Percentiles rank a stretch among this genome's conserved stretches.
These are phyloP conservation scores for Daedaleopsis sinensis DNA, from an alignment of 768 basidiomycete genomes.

Conservation along the genomic window DNA sequence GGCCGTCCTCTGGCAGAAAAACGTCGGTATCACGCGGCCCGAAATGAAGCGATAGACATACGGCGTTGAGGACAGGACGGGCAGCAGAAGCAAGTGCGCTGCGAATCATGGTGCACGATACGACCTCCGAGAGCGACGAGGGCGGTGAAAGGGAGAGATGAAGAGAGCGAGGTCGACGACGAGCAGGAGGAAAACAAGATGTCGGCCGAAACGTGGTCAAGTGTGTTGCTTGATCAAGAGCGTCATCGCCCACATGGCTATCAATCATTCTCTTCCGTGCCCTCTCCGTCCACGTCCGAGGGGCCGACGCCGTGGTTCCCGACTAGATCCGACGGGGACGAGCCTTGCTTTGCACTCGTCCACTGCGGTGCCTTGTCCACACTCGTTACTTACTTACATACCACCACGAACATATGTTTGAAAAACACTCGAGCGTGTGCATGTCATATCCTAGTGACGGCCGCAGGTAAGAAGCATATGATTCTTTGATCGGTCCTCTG, in stretches of 20 bases:
- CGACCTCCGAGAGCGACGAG: conserved; percentile 4
- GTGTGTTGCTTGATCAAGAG: conserved; percentile 12
- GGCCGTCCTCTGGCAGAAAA: conserved; percentile 56
- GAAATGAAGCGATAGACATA: conserved; percentile 35
- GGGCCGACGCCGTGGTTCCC: neutral
- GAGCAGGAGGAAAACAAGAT: conserved; percentile 24
- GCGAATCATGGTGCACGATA: conserved; percentile 57
- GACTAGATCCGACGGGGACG: neutral
- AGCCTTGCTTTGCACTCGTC: neutral
- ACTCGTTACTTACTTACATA: too few species aligned
- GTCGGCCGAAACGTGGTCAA: conserved; percentile 26
- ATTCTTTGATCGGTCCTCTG: neutral
- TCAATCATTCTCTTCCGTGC: conserved; percentile 10
- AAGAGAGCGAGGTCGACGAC: conserved; percentile 15
- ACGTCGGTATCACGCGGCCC: conserved; percentile 18
- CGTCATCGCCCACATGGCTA: conserved; percentile 23
- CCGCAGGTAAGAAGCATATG: neutral
- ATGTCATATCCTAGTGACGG: neutral
- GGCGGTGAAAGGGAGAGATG: conserved; percentile 15
- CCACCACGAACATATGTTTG: neutral
- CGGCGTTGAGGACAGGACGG: conserved; percentile 59
- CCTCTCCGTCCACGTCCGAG: conserved; percentile 16
- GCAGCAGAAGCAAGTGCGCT: conserved; percentile 59
- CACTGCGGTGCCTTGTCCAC: neutral
- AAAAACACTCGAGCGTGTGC: too few species aligned